Percentiles rank a stretch among this genome's conserved stretches.
phyloP scores from a whole-genome alignment of 179 eudicot species.

The Spergularia azorica region DNA sequence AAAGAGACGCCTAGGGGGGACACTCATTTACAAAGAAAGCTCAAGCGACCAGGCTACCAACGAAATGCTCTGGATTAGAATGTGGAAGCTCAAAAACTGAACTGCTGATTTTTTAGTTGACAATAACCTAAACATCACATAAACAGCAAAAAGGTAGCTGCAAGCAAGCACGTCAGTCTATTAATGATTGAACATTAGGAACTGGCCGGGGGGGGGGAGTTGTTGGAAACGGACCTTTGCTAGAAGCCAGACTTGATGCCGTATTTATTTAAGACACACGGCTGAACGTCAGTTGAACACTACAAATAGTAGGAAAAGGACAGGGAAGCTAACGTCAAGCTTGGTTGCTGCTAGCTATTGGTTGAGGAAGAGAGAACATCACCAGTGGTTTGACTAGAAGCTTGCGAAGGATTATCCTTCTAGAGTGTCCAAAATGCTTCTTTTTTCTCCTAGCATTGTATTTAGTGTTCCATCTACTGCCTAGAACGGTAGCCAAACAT shows the following conservation, averaged over 20 bases:
- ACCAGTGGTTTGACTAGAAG: neutral
- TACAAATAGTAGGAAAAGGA: neutral
- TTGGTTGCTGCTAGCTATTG: too few species aligned
- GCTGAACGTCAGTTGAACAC: neutral
- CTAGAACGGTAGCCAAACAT: too few species aligned
- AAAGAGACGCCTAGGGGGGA: too few species aligned
- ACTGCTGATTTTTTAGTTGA: neutral
- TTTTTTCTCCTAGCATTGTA: neutral
- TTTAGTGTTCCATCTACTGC: neutral
- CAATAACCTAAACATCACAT: neutral
- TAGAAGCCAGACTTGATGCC: neutral
- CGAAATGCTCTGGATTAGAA: too few species aligned
- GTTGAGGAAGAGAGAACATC: too few species aligned
- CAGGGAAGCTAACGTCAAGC: too few species aligned
- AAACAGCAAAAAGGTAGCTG: neutral
- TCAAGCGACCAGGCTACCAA: too few species aligned
- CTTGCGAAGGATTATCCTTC: neutral
- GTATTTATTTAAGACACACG: neutral
- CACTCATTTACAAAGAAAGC: too few species aligned
- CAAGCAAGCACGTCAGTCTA: neutral
- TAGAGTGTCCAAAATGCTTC: neutral
- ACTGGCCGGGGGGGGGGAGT: neutral
- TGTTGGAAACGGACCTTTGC: neutral
- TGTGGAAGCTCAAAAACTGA: neutral
- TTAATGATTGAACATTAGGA: too few species aligned